phyloP scores from a whole-genome alignment of 1,139 yeast species.

The Kluyveromyces sp. region DNA sequence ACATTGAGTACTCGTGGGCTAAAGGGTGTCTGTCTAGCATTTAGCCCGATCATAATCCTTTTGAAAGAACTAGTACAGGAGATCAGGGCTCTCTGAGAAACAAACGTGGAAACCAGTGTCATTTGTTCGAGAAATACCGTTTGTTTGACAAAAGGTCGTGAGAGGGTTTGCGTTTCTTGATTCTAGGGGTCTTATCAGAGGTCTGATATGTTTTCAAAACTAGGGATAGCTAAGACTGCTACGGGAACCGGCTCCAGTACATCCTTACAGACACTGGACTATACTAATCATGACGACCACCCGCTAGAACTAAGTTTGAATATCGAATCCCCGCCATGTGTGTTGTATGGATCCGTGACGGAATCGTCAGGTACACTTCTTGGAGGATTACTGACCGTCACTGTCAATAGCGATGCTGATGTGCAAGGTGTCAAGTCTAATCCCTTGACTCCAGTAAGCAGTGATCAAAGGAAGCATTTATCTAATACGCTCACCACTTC shows the following conservation, averaged over 20 bases:
- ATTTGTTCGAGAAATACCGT: no score
- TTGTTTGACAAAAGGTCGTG: no score
- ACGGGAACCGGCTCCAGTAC: neutral
- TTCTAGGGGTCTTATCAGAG: no score
- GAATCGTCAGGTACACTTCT: slow-evolving; percentile 84
- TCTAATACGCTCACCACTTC: slow-evolving; percentile 8
- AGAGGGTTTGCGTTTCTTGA: no score
- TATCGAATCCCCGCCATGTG: slow-evolving; percentile 86
- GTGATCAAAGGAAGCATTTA: slow-evolving; percentile 9
- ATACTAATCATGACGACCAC: slow-evolving; percentile 7
- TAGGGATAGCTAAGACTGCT: slow-evolving; percentile 1
- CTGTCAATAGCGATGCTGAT: neutral
- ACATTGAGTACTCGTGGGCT: no score
- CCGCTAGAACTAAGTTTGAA: slow-evolving; percentile 46
- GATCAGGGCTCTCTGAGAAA: no score
- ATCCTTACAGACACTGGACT: slow-evolving; percentile 2
- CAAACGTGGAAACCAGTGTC: no score
- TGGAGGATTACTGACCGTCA: slow-evolving; percentile 51
- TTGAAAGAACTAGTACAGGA: no score
- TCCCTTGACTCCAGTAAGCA: slow-evolving; percentile 9
- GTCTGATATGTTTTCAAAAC: slow-evolving; percentile 1
- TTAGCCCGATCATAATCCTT: no score
- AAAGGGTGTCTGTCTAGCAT: no score
- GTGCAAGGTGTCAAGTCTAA: neutral
- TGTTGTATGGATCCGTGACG: slow-evolving; percentile 68